Conservation (phyloP, 106 monocot species). For the Cymbidium sinense region DNA sequence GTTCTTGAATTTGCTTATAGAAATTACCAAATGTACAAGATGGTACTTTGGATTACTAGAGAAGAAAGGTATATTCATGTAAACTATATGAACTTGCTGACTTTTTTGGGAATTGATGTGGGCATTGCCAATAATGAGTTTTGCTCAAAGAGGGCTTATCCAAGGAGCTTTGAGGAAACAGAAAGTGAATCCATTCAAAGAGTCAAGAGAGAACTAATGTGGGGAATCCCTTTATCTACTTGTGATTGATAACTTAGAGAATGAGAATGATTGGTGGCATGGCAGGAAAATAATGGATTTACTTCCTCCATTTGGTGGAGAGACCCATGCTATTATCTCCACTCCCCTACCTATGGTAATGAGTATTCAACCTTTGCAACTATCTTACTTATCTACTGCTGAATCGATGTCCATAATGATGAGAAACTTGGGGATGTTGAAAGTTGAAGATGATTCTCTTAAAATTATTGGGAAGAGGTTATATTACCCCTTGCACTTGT, state of each 20-base stretch:
- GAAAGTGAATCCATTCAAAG: constrained; percentile 31
- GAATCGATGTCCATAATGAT: constrained; percentile 55
- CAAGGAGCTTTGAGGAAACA: too few species aligned
- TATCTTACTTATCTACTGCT: constrained; percentile 24
- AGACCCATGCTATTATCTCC: too few species aligned
- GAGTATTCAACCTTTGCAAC: constrained; percentile 24
- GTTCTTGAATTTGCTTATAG: constrained; percentile 63
- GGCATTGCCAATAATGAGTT: too few species aligned
- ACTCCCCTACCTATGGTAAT: constrained; percentile 30
- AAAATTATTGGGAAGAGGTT: constrained; percentile 49
- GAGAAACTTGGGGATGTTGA: constrained; percentile 14
- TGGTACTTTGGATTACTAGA: constrained; percentile 64
- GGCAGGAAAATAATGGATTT: too few species aligned
- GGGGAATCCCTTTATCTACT: constrained; percentile 70
- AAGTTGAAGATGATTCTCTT: constrained; percentile 32
- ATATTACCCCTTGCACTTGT: constrained; percentile 39
- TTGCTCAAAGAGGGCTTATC: too few species aligned
- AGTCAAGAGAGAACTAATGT: constrained; percentile 48
- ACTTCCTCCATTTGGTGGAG: too few species aligned
- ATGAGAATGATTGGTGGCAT: too few species aligned
- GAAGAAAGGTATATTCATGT: constrained; percentile 51
- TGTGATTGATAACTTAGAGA: too few species aligned
- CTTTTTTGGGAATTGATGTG: too few species aligned
- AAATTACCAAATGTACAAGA: constrained; percentile 57
- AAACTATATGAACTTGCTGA: too few species aligned